Base-by-base conservation (phyloP, 1,284 basidiomycete genomes). In the Inonotus obliquus region DNA sequence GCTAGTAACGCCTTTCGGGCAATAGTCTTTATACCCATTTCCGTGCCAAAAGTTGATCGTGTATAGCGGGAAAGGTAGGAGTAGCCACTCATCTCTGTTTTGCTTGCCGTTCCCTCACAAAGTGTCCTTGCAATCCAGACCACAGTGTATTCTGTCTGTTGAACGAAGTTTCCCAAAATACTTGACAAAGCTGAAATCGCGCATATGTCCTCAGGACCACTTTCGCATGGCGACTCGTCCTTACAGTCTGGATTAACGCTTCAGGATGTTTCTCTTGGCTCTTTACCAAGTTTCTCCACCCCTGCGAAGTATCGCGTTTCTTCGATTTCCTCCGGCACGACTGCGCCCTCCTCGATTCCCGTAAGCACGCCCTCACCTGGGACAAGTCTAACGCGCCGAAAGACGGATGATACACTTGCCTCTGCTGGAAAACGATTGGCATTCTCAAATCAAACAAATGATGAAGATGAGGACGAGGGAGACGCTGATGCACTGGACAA, bases 201-300 rank as follows among this genome's bases (percentile, higher is more conserved):
- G 9, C 9, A 32, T 9, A 61, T 61, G 60, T 61, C 60, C 44
- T 54, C 75, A 64, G 71, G 72, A 5, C 38, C 37, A 14, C 74
- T 73, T 58, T 54, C 66, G 10, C 70, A 69, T 4, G 70, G 67
- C 25, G 75, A 76, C 60, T 67, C 72, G 19, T 80, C 79, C 2
- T 69, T 69, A 6, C 79, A 79, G 56, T 81, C 79, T 1, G 67
- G 70, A 14, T 71, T 74, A 54, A 78, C 77, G 0, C 80, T 81
- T 53, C 83, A 82, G 13, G 87, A 89, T 67, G 71, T 89, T 44
- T 87, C 86, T 1, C 76, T 88, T 0, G 83, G 81, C 54, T 86
- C 85, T 2, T 72, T 85, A 45, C 80, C 80, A 10, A 78, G 75
- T n/a, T 79, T 85, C 67, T 81, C 81, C 5, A 84, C 84, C 0